Base-by-base conservation (phyloP, 1,284 basidiomycete species). In the Golubevia pallescens region DNA sequence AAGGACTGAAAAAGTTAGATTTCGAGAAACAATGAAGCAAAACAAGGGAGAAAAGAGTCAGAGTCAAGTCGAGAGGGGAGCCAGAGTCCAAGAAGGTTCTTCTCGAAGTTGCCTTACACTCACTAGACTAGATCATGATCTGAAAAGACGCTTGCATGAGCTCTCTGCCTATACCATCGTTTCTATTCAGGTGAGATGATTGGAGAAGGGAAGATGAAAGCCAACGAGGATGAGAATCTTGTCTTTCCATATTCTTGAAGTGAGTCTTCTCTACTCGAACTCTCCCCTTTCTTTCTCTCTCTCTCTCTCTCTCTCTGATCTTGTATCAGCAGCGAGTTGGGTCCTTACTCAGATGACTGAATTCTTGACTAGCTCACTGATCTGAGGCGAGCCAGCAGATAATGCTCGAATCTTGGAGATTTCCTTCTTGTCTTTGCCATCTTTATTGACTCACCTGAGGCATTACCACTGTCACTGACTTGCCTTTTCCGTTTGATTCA, bases 91-190 rank as follows among this genome's bases (percentile, higher is more conserved):
- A 20, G 28, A 3, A 10, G 48, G 20, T 23, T 24, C 34, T 19
- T 10, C 6, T 24, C 48, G 19, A 53, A 16, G 3, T 14, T 2
- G n/a, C n/a, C n/a, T n/a, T n/a, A n/a, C 16, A 67, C 70, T 58
- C 67, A 70, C 66, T 82, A 84, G 13, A 71, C 72, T 10, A 84
- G 64, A 48, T 68, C 71, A 57, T 84, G 81, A 59, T 84, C 81
- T 13, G 78, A 76, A 42, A 84, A 84, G 2, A 79, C 78, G 55
- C 83, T 84, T 19, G 80, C 81, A 57, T 84, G 81, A 0, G 81
- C 80, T 8, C 81, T 70, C 56, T 84, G 81, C 1, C 81, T 71
- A 68, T 83, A 84, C 77, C 78, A 80, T 62, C 77, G 63, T 58
- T 84, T 84, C 57, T 81, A 78, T n/a, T n/a, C 0, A 70, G 72